Conservation (phyloP, 352 stramenopile species). For the Pythium sp. region DNA sequence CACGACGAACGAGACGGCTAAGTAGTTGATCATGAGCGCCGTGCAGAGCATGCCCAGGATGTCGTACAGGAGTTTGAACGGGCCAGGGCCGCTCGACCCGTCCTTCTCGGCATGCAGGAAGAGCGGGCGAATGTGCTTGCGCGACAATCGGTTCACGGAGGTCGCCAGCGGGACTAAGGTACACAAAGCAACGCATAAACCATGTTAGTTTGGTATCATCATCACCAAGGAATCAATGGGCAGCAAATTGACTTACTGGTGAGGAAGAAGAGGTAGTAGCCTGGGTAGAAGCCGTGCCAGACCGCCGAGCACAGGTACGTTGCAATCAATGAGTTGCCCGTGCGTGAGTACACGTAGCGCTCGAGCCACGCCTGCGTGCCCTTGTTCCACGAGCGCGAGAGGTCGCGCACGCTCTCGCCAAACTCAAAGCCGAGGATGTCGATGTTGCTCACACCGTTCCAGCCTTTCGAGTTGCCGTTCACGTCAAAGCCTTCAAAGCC, state of each 20-base stretch:
- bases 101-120: slow-evolving; percentile 35
- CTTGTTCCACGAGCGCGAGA: slow-evolving; percentile 95
- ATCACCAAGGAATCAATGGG: not conserved
- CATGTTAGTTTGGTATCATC: not conserved
- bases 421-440: slow-evolving; percentile 96
- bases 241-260: slow-evolving; percentile 26
- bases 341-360: slow-evolving; percentile 97
- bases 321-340: slow-evolving; percentile 88
- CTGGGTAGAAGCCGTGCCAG: slow-evolving; percentile 99
- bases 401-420: slow-evolving; percentile 84
- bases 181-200: not conserved
- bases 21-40: slow-evolving; percentile 65
- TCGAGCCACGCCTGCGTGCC: slow-evolving; percentile 96
- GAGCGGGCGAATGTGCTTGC: slow-evolving; percentile 50
- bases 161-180: slow-evolving; percentile 57
- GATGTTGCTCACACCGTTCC: slow-evolving; percentile 94
- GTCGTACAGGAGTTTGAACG: slow-evolving; percentile 62
- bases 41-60: slow-evolving; percentile 51
- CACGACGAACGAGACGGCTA: slow-evolving; percentile 69
- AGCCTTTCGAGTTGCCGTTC: slow-evolving; percentile 84
- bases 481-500: slow-evolving; percentile 94
- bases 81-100: not conserved
- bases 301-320: slow-evolving; percentile 95
- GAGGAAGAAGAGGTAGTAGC: slow-evolving; percentile 97
- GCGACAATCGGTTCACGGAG: slow-evolving; percentile 59